These are phyloP conservation scores for Phlebiopsis flavidoalba DNA, from an alignment of 768 basidiomycete species.

Conservation along the genomic window DNA sequence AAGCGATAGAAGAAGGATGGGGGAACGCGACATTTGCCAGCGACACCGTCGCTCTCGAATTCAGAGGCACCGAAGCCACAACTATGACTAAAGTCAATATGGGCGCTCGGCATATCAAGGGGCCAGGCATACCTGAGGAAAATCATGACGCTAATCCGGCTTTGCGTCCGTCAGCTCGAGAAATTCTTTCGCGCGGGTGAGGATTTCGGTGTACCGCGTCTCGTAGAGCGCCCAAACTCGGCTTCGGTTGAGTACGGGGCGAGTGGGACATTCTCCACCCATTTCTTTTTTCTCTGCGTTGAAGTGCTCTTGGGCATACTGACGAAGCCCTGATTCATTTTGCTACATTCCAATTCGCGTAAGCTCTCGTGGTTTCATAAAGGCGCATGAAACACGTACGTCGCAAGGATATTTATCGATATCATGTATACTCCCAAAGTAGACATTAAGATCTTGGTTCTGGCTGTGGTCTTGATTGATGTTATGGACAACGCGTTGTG, in stretches of 20 bases:
- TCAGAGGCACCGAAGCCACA: slow-evolving; percentile 94
- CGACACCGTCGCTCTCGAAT: slow-evolving; percentile 80
- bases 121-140: slow-evolving; percentile 69
- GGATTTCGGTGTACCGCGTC: slow-evolving; percentile 50
- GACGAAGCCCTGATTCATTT: slow-evolving; percentile 50
- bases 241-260: slow-evolving; percentile 61
- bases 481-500: slow-evolving; percentile 85
- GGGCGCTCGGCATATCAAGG: not conserved
- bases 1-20: slow-evolving; percentile 82
- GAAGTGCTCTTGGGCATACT: slow-evolving; percentile 84
- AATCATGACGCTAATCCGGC: slow-evolving; percentile 60
- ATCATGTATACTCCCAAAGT: slow-evolving; percentile 91
- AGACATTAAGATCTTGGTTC: slow-evolving; percentile 36
- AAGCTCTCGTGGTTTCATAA: not conserved
- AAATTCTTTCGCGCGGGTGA: slow-evolving; percentile 68
- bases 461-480: slow-evolving; percentile 49
- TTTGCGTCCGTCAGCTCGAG: slow-evolving; percentile 54
- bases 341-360: not conserved
- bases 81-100: slow-evolving; percentile 31
- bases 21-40: slow-evolving; percentile 87
- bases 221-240: slow-evolving; percentile 78
- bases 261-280: slow-evolving; percentile 83
- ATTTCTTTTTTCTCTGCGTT: slow-evolving; percentile 73
- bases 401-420: slow-evolving; percentile 90
- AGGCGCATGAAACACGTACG: slow-evolving; percentile 32